These are phyloP conservation scores for Gyromitra esculenta DNA, from an alignment of 2,329 filamentous ascomycete genomes.

Conservation along the genomic window DNA sequence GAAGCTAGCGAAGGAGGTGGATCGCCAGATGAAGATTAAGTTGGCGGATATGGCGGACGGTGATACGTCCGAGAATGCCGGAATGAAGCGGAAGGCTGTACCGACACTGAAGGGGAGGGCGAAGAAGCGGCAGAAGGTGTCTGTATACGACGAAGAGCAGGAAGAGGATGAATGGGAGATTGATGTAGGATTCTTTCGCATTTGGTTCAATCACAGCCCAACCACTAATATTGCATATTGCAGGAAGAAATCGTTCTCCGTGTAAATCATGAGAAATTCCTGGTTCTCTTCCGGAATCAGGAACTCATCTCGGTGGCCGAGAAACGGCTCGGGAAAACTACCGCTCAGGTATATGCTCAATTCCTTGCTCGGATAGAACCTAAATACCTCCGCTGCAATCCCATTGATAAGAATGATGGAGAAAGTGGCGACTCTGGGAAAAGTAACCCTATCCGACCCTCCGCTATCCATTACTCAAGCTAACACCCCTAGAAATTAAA, in stretches of 20 bases:
- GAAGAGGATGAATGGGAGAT: slow-evolving; percentile 57
- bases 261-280: slow-evolving; percentile 85
- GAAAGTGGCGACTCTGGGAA: slow-evolving; percentile 56
- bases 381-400: slow-evolving; percentile 73
- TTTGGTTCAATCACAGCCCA: neutral
- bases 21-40: slow-evolving; percentile 67
- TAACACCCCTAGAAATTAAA: slow-evolving; percentile 51
- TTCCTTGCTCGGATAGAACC: slow-evolving; percentile 76
- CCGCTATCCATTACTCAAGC: neutral
- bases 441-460: slow-evolving; percentile 26
- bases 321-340: slow-evolving; percentile 75
- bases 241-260: slow-evolving; percentile 78
- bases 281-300: slow-evolving; percentile 82
- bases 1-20: slow-evolving; percentile 73
- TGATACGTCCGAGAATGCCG: slow-evolving; percentile 62
- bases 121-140: slow-evolving; percentile 57
- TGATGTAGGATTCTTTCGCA: slow-evolving; percentile 52
- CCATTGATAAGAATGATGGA: slow-evolving; percentile 28
- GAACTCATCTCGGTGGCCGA: slow-evolving; percentile 77
- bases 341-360: slow-evolving; percentile 79
- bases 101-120: slow-evolving; percentile 32
- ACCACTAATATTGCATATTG: neutral
- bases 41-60: slow-evolving; percentile 66
- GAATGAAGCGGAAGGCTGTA: slow-evolving; percentile 56
- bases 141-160: slow-evolving; percentile 52